Percentiles rank a stretch among this genome's conserved stretches.
These are phyloP conservation scores for Glebionis coronaria DNA, from an alignment of 129 eudicot species.

Conservation along the genomic window DNA sequence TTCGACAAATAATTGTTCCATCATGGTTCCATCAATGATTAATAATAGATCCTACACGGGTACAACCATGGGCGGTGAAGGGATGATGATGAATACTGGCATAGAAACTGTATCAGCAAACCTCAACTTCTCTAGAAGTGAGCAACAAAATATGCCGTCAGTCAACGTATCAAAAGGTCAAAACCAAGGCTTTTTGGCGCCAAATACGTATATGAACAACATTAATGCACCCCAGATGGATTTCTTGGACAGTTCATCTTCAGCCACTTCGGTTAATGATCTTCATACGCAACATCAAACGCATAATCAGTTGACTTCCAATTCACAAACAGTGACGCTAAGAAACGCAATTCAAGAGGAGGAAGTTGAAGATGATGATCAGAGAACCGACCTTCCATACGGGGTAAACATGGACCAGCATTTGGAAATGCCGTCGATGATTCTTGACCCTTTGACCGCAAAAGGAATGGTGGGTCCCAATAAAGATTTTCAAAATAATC, in stretches of 20 bases:
- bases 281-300: conserved; percentile 44
- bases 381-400: conserved; percentile 14
- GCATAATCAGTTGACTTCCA: conserved; percentile 58
- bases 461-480: conserved; percentile 61
- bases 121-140: conserved; percentile 41
- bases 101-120: conserved; percentile 48
- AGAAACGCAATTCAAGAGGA: conserved; percentile 40
- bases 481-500: conserved; percentile 52
- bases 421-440: conserved; percentile 67
- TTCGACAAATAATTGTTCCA: conserved; percentile 71
- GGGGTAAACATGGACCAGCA: conserved; percentile 54
- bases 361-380: conserved; percentile 38
- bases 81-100: conserved; percentile 34
- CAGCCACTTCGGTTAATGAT: conserved; percentile 80
- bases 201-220: conserved; percentile 49
- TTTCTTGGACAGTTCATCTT: conserved; percentile 85
- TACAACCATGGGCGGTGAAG: too few relatives aligned
- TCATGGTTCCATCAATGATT: conserved; percentile 34
- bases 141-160: conserved; percentile 32
- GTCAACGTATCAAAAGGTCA: conserved; percentile 58
- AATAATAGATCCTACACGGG: conserved; percentile 24
- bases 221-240: conserved; percentile 63
- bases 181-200: conserved; percentile 59
- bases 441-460: conserved; percentile 58
- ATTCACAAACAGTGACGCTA: conserved; percentile 43